phyloP scores from a whole-genome alignment of 306 rosid genomes.

The Rosa multiflora region DNA sequence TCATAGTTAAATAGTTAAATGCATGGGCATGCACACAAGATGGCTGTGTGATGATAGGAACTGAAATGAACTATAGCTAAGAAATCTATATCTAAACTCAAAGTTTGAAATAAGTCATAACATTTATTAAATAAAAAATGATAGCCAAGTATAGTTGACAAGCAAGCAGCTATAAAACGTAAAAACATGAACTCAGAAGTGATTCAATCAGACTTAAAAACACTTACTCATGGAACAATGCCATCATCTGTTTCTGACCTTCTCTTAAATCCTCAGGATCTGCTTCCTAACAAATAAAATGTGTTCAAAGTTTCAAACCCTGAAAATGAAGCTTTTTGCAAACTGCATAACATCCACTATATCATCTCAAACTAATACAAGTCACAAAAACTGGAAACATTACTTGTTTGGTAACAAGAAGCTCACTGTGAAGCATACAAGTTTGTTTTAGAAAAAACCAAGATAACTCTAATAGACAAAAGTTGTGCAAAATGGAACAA shows the following conservation, averaged over 20 bases:
- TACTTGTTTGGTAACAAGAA: no score
- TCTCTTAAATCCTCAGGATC: slow-evolving; percentile 18
- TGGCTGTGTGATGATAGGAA: background rate
- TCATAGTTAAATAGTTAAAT: background rate
- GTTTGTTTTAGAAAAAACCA: no score
- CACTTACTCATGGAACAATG: slow-evolving; percentile 20
- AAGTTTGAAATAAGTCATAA: background rate
- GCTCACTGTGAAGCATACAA: no score
- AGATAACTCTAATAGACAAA: no score
- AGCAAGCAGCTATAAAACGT: background rate
- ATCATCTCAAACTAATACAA: no score
- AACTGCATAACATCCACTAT: no score
- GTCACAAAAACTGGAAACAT: no score
- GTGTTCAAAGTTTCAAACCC: no score
- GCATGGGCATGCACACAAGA: background rate
- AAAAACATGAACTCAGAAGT: background rate
- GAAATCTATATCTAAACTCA: background rate
- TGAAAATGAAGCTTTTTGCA: no score
- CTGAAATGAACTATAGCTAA: background rate
- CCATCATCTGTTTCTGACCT: slow-evolving; percentile 13
- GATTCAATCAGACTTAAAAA: background rate
- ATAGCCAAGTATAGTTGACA: background rate
- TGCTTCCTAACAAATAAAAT: no score
- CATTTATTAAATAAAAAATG: background rate
- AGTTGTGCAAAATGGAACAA: no score